Evolutionary conservation across 495 filamentous ascomycete genomes (phyloP), one percentile per base, ranked within the genome.

Genomic region (Hypoxylon intermedium): DNA sequence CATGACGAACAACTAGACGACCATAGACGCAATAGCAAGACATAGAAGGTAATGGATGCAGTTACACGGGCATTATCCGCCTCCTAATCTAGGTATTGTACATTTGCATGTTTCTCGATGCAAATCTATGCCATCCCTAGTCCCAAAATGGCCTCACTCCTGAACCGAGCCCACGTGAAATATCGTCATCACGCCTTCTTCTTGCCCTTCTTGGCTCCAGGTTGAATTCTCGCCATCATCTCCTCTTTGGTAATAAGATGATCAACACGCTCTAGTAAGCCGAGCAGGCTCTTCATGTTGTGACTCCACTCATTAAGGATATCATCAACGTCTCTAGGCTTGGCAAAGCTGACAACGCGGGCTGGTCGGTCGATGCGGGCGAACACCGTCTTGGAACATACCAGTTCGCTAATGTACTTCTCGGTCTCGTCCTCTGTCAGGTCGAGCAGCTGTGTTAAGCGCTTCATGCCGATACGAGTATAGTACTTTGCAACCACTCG

Each of bases 231-330:
- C 30, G 94, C 94, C 94, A 98, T 98, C 94, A 98, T 98, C 82
- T 98, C 95, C 80, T 98, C 95, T 85, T 98, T 98, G 48, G 94
- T 98, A 67, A 98, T 98, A 72, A 98, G 79, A 77, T 98, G 94
- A 74, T 98, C 94, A 60, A 98, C 93, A 40, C 94, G 82, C 80
- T 98, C 94, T 72, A 98, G 70, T 58, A 95, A 75, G 9, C 92
- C 95, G 53, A 98, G 80, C 58, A 98, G 78, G 70, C 88, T 94
- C 89, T 96, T 97, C 95, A 98, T 97, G 70, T 97, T 93, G 66
- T 87, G 89, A 74, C 93, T 97, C 94, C 94, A 98, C 74, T 97
- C 95, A 74, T 98, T 98, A 73, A 98, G 77, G 47, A 96, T 88
- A 73, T 98, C 94, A 74, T 98, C 94, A n/a, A 92, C 91, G 76